These are phyloP conservation scores for Citrus hindsii DNA, from an alignment of 345 rosid species.

Conservation along the genomic window DNA sequence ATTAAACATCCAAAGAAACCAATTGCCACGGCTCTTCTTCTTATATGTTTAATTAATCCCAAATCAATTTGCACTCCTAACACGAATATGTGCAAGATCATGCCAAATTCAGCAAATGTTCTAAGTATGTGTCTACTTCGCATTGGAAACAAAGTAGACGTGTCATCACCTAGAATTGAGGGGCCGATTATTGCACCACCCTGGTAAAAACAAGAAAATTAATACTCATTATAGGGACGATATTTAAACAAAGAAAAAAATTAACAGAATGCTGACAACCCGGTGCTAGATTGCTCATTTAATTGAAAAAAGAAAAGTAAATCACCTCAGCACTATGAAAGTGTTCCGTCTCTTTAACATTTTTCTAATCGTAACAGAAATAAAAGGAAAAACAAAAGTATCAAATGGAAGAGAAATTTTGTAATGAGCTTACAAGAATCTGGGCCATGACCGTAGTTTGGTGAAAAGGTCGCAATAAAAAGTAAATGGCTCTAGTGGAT, in stretches of 20 bases:
- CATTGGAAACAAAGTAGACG: background rate
- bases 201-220: constrained; percentile 8
- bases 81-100: constrained; percentile 18
- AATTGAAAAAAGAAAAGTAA: too few relatives aligned
- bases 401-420: too few relatives aligned
- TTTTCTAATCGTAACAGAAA: too few relatives aligned
- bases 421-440: constrained; percentile 8
- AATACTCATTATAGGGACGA: too few relatives aligned
- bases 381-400: too few relatives aligned
- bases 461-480: constrained; percentile 6
- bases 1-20: background rate
- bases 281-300: too few relatives aligned
- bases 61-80: constrained; percentile 25
- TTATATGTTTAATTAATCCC: background rate
- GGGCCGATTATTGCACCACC: constrained; percentile 31
- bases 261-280: too few relatives aligned
- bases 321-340: too few relatives aligned
- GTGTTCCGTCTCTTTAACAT: too few relatives aligned
- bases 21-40: background rate
- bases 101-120: constrained; percentile 21
- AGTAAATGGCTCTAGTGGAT: background rate
- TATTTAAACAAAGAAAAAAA: too few relatives aligned
- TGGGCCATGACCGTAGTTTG: constrained; percentile 4
- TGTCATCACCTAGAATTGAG: constrained; percentile 20
- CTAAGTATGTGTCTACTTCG: constrained; percentile 8